Evolutionary conservation across 345 rosid species (phyloP).

Genomic region (Citrus mangshanensis): DNA sequence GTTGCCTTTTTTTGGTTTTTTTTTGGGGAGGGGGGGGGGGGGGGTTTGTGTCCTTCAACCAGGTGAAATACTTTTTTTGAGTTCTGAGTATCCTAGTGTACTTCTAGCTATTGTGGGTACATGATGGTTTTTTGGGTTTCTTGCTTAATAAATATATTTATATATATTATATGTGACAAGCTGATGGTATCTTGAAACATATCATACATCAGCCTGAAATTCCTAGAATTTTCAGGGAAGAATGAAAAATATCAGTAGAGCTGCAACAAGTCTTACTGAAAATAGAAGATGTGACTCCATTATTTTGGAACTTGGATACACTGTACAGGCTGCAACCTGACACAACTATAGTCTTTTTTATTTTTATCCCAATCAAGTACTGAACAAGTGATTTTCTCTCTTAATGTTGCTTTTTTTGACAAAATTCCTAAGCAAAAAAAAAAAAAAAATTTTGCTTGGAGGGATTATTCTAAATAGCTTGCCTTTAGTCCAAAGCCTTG

Average conservation of each 20-base stretch:
- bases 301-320: background rate
- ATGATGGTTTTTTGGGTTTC: background rate
- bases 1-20: too few species aligned
- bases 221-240: background rate
- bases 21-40: fast-evolving
- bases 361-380: background rate
- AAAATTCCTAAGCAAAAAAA: background rate
- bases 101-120: background rate
- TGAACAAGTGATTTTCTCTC: background rate
- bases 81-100: too few species aligned
- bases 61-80: too few species aligned
- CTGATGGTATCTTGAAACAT: background rate
- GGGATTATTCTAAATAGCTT: background rate
- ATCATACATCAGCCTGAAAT: background rate
- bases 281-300: background rate
- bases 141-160: background rate
- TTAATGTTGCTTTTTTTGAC: background rate
- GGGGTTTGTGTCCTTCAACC: too few species aligned
- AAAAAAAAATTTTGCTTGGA: background rate
- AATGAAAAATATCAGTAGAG: background rate
- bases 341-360: background rate
- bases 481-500: background rate
- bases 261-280: background rate
- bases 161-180: background rate
- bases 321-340: too few species aligned